Evolutionary conservation across 441 rosid genomes (phyloP).

Genomic region (Erodium chrysanthum): DNA sequence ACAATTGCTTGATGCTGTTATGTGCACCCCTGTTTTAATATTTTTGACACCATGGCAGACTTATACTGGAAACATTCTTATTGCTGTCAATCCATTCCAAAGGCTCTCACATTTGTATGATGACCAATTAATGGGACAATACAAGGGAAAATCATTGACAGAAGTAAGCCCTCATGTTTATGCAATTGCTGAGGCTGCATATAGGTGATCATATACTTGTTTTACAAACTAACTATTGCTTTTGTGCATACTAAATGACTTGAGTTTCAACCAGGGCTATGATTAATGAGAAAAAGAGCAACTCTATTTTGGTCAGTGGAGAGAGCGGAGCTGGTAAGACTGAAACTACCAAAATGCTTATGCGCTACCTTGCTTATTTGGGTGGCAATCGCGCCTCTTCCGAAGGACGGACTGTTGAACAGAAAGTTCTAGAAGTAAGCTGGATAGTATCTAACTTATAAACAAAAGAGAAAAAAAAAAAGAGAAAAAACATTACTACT

Average conservation of each 20-base stretch:
- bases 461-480: not conserved
- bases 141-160: slow-evolving; percentile 79
- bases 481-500: not conserved
- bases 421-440: slow-evolving; percentile 85
- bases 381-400: slow-evolving; percentile 70
- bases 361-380: slow-evolving; percentile 87
- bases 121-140: slow-evolving; percentile 77
- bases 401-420: slow-evolving; percentile 79
- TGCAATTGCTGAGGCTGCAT: slow-evolving; percentile 87
- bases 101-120: slow-evolving; percentile 74
- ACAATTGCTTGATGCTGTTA: slow-evolving; percentile 24
- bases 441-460: slow-evolving; percentile 1
- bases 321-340: slow-evolving; percentile 99
- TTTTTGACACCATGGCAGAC: slow-evolving; percentile 37
- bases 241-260: slow-evolving; percentile 5
- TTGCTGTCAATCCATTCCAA: slow-evolving; percentile 88
- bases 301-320: slow-evolving; percentile 94
- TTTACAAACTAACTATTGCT: slow-evolving; percentile 10
- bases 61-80: slow-evolving; percentile 80
- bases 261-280: slow-evolving; percentile 51
- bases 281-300: slow-evolving; percentile 77
- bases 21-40: slow-evolving; percentile 19
- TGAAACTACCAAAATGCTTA: slow-evolving; percentile 91
- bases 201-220: slow-evolving; percentile 37
- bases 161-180: slow-evolving; percentile 77